Base-by-base conservation (phyloP, 2,329 filamentous ascomycete species). In the Beauveria asiatica region DNA sequence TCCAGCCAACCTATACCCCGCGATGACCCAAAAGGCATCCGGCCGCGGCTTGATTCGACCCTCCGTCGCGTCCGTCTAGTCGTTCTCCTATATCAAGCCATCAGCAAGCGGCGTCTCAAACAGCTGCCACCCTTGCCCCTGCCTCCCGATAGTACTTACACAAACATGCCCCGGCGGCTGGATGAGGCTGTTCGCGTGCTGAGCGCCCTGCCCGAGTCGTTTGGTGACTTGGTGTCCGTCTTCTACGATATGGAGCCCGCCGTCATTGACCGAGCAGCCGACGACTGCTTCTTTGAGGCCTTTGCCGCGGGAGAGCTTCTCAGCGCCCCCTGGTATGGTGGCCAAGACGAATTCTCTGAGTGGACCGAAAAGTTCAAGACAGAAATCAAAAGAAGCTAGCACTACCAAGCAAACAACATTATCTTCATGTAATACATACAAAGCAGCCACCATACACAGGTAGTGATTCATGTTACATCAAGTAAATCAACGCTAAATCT, bases 341-440 rank as follows among this genome's bases (percentile, higher is more conserved):
- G 80, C 51, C 78, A 82, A 19, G 92, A 96, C 67, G 89, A 88
- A 67, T 96, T 95, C 68, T 88, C 86, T 0, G 77, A 82, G 17
- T 96, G 92, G 92, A 84, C 81, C n/a, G 77, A 75, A 11, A 82
- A 79, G 63, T 85, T 84, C 64, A 78, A 79, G 67, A 67, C 70
- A 37, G 77, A 82, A 64, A 78, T 84, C 16, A 81, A 78, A 64
- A 81, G 80, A 68, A 44, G 52, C 46, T 62, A 46, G 49, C 19
- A 46, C 37, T n/a, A 10, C 8, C n/a, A 39, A 16, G 8, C 13
- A 23, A 25, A 9, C 27, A 21, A 23, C 10, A 52, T 56, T 8
- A 5, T 16, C 33, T 37, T 13, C 33, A 37, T 37, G 33, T 13
- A 37, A 37, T 6, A 37, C 5, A 16, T 16, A 13, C 48, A 50